A percentile compares a stretch with the other conserved stretches of the same genome.
Conservation (phyloP, 345 rosid genomes). For the Physaria fendleri region DNA sequence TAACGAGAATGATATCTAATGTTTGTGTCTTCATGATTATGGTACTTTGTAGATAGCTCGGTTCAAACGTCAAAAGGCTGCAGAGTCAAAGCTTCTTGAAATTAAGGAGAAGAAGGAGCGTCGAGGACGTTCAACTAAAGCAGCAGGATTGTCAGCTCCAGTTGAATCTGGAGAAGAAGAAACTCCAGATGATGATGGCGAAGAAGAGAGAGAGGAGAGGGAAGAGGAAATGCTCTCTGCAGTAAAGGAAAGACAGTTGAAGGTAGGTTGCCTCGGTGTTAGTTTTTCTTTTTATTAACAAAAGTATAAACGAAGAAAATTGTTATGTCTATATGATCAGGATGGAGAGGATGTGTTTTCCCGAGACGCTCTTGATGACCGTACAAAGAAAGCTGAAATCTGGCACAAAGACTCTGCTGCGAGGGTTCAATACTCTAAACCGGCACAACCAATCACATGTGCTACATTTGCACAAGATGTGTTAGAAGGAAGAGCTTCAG, state of each 20-base stretch:
- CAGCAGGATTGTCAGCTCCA: slow-evolving; percentile 71
- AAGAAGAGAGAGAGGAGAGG: slow-evolving; percentile 94
- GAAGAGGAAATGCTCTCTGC: slow-evolving; percentile 93
- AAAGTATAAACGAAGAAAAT: slow-evolving; percentile 1
- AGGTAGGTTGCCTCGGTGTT: slow-evolving; percentile 36
- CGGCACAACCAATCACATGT: slow-evolving; percentile 82
- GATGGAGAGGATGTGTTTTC: slow-evolving; percentile 68
- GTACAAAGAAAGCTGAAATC: slow-evolving; percentile 61
- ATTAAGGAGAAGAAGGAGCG: slow-evolving; percentile 85
- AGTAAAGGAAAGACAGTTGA: slow-evolving; percentile 58
- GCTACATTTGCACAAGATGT: slow-evolving; percentile 98
- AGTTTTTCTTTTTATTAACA: background rate
- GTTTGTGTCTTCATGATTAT: slow-evolving; percentile 3
- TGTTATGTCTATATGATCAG: slow-evolving; percentile 24
- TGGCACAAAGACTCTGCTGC: slow-evolving; percentile 90
- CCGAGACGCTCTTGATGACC: slow-evolving; percentile 66
- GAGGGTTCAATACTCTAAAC: slow-evolving; percentile 52
- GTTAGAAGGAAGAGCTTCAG: slow-evolving; percentile 83
- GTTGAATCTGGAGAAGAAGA: slow-evolving; percentile 86
- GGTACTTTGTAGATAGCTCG: slow-evolving; percentile 57
- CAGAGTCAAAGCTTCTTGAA: slow-evolving; percentile 75
- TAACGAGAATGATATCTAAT: background rate
- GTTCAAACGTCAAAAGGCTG: slow-evolving; percentile 75
- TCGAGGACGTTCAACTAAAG: slow-evolving; percentile 68
- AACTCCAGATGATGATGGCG: slow-evolving; percentile 76